Evolutionary conservation across 495 filamentous ascomycete genomes (phyloP).

Genomic region (Penicillium macrosclerotiorum): DNA sequence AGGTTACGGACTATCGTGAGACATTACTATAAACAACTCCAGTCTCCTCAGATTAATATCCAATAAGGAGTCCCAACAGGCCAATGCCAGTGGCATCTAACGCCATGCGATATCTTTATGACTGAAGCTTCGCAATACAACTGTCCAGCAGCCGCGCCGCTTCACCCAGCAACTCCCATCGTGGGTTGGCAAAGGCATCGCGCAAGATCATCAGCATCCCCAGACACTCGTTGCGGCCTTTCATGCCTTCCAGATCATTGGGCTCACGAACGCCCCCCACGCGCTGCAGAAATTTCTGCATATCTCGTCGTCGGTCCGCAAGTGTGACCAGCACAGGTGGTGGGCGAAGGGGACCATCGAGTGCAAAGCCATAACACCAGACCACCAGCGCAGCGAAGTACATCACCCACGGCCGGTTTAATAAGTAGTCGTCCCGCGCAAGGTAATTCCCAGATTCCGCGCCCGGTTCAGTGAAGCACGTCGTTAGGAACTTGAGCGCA

Average conservation of each 20-base stretch:
- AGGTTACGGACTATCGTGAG: too few relatives aligned
- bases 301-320: conserved; percentile 69
- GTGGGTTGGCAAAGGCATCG: conserved; percentile 74
- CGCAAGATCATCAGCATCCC: conserved; percentile 80
- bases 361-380: conserved; percentile 91
- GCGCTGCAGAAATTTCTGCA: conserved; percentile 72
- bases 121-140: conserved; percentile 64
- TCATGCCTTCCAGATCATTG: conserved; percentile 72
- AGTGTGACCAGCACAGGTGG: conserved; percentile 52
- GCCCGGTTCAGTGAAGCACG: conserved; percentile 66
- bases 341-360: conserved; percentile 71
- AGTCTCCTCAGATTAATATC: too few relatives aligned
- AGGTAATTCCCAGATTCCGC: conserved; percentile 56
- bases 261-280: conserved; percentile 76
- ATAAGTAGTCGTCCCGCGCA: conserved; percentile 82
- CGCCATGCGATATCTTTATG: too few relatives aligned
- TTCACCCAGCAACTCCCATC: conserved; percentile 91
- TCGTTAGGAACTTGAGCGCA: conserved; percentile 79
- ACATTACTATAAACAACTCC: too few relatives aligned
- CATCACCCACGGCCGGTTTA: conserved; percentile 96
- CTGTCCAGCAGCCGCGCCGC: conserved; percentile 76
- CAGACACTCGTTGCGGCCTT: conserved; percentile 77
- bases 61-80: too few relatives aligned
- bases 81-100: too few relatives aligned
- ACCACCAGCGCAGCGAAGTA: conserved; percentile 91